Base-by-base conservation (phyloP, 257 asterid genomes). In the Gentiana straminea region DNA sequence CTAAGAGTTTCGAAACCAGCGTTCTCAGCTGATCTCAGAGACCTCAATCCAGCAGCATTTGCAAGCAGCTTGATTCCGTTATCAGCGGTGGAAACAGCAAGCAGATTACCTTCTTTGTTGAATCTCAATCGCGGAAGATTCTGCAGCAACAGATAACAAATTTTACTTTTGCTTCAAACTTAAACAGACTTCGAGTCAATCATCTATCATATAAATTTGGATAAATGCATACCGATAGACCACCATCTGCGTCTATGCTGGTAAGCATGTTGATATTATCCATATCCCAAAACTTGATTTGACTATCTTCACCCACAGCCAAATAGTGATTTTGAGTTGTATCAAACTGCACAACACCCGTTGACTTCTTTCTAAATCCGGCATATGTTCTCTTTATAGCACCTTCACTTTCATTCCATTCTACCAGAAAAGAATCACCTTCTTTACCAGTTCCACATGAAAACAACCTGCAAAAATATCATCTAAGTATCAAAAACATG, bases 331-430 rank as follows among this genome's bases (percentile, higher is more conserved):
- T 92, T 64, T 83, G 93, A 44, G 97, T 83, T 9, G 98, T 83
- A 64, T 92, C 98, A 57, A 88, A 92, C 77, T 92, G 98, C 67
- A 92, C 86, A 52, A 88, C 81, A 9, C 91, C 91, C 59, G 57
- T 15, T 41, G 95, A 88, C 73, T 85, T 88, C 82, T 88, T 92
- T 70, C 85, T 77, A 58, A 88, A 84, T 60, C 97, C 98, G 71
- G 70, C 49, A 61, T 84, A 91, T 7, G 92, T 84, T 73, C 97
- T 83, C 78, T 81, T 87, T 71, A 91, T 84, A 4, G 96, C 95
- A 13, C 98, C 98, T 78, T 88, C 97, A 83, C 97, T 92, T 75
- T 92, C 98, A 76, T 92, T 92, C 95, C 98, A 92, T 67, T 92
- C 98, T 63, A 85, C 98, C 60, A 92, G 88, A 74, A 71, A 84